Percentiles rank a stretch among this genome's conserved stretches.
phyloP scores from a whole-genome alignment of 257 asterid genomes.

The Petrea volubilis region DNA sequence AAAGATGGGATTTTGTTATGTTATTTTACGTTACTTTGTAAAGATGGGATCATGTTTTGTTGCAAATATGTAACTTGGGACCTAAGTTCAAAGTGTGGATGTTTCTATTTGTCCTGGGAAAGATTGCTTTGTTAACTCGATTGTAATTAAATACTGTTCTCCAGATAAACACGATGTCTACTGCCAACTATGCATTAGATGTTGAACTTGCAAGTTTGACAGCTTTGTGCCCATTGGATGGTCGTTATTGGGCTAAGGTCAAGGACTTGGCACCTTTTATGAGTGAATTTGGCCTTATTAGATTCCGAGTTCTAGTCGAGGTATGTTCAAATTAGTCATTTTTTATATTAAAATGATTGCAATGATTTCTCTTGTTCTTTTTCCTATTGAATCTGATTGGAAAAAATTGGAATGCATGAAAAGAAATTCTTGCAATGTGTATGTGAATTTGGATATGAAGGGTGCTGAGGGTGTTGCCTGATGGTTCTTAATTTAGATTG shows the following conservation, averaged over 20 bases:
- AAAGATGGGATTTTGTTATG: not conserved
- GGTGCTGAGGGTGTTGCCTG: not conserved
- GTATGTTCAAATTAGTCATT: slow-evolving; percentile 29
- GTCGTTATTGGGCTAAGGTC: slow-evolving; percentile 89
- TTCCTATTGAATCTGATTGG: not conserved
- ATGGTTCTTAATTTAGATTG: not conserved
- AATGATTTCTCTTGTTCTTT: not conserved
- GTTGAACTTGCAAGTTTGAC: slow-evolving; percentile 57
- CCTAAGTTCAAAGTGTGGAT: not conserved
- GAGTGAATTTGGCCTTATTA: slow-evolving; percentile 88
- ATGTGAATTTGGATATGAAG: not conserved
- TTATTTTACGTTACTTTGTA: too few species aligned
- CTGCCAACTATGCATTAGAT: slow-evolving; percentile 30
- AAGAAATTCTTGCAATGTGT: slow-evolving; percentile 6
- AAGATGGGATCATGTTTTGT: too few species aligned
- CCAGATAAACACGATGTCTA: slow-evolving; percentile 39
- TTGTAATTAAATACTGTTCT: slow-evolving; percentile 1
- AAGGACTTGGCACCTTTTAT: slow-evolving; percentile 74
- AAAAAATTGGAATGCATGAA: not conserved
- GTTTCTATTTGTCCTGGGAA: not conserved
- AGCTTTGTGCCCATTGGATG: slow-evolving; percentile 82
- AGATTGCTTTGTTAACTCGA: not conserved
- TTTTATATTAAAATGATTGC: not conserved
- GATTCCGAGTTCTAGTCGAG: slow-evolving; percentile 85
- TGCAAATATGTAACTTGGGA: too few species aligned